Conservation (phyloP, 176 grass and related monocot species). For the Dactylis glomerata region DNA sequence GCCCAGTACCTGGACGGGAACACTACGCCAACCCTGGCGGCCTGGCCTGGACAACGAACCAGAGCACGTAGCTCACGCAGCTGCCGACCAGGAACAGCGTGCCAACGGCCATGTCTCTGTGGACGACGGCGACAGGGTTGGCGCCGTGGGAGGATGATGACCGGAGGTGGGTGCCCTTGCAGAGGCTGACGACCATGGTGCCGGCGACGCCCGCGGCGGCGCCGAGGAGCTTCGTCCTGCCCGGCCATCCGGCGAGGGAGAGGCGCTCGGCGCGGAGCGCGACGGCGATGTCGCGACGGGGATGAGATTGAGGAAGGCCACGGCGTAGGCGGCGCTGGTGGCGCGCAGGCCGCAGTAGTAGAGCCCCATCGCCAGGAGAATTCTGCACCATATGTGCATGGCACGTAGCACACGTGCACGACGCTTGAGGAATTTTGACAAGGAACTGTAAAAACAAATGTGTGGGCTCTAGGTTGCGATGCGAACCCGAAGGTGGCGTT, state of each 20-base stretch:
- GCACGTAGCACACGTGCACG: no score
- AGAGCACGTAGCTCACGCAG: constrained; percentile 39
- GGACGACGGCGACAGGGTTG: neutral
- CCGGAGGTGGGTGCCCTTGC: neutral
- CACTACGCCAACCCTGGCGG: constrained; percentile 30
- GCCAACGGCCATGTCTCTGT: neutral
- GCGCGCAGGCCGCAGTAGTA: constrained; percentile 39
- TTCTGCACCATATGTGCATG: neutral
- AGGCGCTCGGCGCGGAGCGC: neutral
- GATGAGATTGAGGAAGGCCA: constrained; percentile 42
- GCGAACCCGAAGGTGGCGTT: neutral
- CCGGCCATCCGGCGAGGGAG: neutral
- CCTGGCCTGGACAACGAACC: constrained; percentile 41
- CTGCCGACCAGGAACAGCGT: constrained; percentile 22
- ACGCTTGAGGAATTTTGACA: no score
- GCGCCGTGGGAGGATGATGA: neutral
- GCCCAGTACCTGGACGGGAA: constrained; percentile 42
- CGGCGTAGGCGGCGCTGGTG: constrained; percentile 28
- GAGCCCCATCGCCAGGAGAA: constrained; percentile 16
- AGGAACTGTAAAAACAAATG: no score
- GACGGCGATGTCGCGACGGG: constrained; percentile 29
- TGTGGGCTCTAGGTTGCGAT: neutral
- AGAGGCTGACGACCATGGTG: neutral
- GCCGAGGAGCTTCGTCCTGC: neutral
- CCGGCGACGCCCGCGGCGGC: neutral